Conservation (phyloP, 768 basidiomycete species). For the Cystobasidium tubakii region DNA sequence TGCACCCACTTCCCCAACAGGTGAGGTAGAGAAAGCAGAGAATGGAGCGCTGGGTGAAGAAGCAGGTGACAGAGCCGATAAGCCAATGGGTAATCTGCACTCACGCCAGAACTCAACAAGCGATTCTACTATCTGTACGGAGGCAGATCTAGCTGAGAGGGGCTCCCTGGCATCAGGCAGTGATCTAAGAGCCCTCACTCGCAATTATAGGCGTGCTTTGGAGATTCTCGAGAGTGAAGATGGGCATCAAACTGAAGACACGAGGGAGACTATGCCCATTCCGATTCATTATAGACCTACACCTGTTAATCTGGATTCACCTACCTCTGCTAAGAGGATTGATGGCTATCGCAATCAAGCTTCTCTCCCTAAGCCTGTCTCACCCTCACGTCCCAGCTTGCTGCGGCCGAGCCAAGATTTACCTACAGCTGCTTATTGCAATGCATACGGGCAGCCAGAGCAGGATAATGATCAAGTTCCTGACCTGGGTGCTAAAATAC, state of each 20-base stretch:
- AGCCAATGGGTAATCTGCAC: neutral
- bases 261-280: neutral
- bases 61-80: neutral
- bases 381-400: neutral
- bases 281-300: slow-evolving; percentile 1
- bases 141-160: neutral
- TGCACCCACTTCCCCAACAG: neutral
- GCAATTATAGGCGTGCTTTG: slow-evolving; percentile 23
- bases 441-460: neutral
- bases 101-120: neutral
- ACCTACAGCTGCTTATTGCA: neutral
- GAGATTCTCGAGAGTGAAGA: slow-evolving; percentile 5
- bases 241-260: neutral
- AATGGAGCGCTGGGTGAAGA: neutral
- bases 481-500: neutral
- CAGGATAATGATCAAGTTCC: neutral
- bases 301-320: neutral
- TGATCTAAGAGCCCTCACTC: slow-evolving; percentile 24
- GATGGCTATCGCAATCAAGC: neutral
- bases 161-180: neutral
- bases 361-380: neutral
- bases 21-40: neutral
- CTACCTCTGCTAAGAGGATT: no score
- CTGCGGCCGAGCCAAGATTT: neutral
- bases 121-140: neutral